Conservation (phyloP, 2,329 filamentous ascomycete genomes). For the Nemania sp. region DNA sequence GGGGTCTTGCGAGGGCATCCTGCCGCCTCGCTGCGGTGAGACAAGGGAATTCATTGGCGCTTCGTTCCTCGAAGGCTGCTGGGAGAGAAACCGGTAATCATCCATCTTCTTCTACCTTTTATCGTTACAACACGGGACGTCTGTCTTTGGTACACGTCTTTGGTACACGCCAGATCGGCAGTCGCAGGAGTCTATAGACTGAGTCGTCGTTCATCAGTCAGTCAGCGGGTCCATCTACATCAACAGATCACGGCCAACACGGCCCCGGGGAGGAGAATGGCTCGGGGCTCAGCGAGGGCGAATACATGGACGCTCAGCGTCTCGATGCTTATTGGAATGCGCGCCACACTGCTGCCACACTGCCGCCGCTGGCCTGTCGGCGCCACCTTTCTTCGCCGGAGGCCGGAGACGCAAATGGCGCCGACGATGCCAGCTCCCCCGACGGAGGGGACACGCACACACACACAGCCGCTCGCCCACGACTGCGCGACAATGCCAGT, state of each 20-base stretch:
- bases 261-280: neutral
- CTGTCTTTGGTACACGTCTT: conserved; percentile 49
- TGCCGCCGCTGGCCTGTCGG: conserved; percentile 8
- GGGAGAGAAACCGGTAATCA: conserved; percentile 76
- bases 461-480: too few relatives aligned
- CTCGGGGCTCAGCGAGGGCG: conserved; percentile 15
- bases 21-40: conserved; percentile 72
- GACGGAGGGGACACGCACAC: conserved; percentile 5
- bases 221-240: neutral
- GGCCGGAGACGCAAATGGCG: conserved; percentile 28
- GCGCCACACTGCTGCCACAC: conserved; percentile 24
- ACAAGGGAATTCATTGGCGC: conserved; percentile 74
- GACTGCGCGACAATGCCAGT: neutral
- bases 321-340: conserved; percentile 15
- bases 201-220: conserved; percentile 28
- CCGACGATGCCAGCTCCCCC: conserved; percentile 31
- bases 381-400: conserved; percentile 23
- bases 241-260: too few relatives aligned
- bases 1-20: conserved; percentile 67
- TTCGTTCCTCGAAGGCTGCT: conserved; percentile 79
- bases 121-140: conserved; percentile 45
- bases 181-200: conserved; percentile 46
- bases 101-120: conserved; percentile 65
- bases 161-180: conserved; percentile 49
- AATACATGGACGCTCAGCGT: conserved; percentile 14